Evolutionary conservation across 2,329 filamentous ascomycete genomes (phyloP), one percentile per base, ranked within the genome.

Genomic region (Fusarium nanum): DNA sequence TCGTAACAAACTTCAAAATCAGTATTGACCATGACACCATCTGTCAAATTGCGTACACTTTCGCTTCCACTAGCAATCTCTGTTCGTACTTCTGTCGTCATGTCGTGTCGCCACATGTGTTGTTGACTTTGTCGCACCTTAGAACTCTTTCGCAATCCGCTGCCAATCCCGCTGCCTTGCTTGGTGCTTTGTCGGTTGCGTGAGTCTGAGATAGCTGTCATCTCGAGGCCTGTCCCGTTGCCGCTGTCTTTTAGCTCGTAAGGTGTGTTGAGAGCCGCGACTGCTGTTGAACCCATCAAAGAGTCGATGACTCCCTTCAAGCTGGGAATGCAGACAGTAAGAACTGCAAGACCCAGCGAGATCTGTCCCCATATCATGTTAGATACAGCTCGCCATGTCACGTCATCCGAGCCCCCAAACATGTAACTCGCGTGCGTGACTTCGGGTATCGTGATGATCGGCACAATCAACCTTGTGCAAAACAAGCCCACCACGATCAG

Each of bases 1-100:
- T 74, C 70, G 45, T 74, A 74, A 37, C 67, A 70, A 44, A 72
- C 53, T n/a, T 74, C 72, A 16, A 74, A 74, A 20, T 74, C 72
- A 2, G 64, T 64, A 13, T 65, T 68, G 1, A 74, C 72, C 46
- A 74, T 52, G 0, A 74, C 72, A 0, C 72, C 72, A 18, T 74
- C 72, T 0, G 72, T 74, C 44, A 74, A 30, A 41, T 74, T 74
- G 11, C 61, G 53, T 16, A 74, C 70, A 14, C 72, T 74, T 6
- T 74, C 72, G 4, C 72, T 74, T 1, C 72, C 70, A 1, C 66
- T 67, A 0, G 55, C 48, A 16, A 68, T 66, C 12, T 61, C 60
- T 0, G 48, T 56, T 23, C 28, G 12, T n/a, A 64, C 46, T 25
- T 68, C 61, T 1, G 48, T 47, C 30, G 22, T 61, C 0, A 54